phyloP scores from a whole-genome alignment of 345 rosid species.

The Eucalyptus globulus region DNA sequence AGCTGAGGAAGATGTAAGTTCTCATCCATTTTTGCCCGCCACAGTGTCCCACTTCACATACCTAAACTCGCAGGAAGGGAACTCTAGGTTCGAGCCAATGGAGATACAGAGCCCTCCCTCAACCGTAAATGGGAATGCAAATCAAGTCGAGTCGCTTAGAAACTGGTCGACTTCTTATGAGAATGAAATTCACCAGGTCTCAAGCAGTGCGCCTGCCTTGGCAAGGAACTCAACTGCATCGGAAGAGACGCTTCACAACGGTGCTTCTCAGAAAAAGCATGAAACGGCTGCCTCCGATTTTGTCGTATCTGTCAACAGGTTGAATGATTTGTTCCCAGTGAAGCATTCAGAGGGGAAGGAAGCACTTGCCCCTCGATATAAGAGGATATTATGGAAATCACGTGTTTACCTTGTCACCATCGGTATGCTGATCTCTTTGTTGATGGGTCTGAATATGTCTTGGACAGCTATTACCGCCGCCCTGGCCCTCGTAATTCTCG shows the following conservation, averaged over 20 bases:
- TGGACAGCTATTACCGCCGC: constrained; percentile 89
- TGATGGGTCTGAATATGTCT: constrained; percentile 74
- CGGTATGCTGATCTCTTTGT: constrained; percentile 61
- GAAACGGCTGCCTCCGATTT: constrained; percentile 3
- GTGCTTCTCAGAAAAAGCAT: not conserved
- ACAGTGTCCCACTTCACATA: constrained; percentile 39
- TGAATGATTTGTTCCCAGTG: not conserved
- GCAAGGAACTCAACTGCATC: constrained; percentile 26
- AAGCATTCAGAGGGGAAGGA: constrained; percentile 6
- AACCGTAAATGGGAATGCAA: not conserved
- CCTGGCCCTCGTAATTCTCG: constrained; percentile 69
- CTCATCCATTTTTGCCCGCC: constrained; percentile 65
- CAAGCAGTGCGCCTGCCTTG: not conserved
- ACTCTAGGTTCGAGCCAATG: constrained; percentile 15
- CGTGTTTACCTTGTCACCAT: constrained; percentile 51
- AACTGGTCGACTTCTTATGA: constrained; percentile 23
- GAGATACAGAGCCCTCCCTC: constrained; percentile 1
- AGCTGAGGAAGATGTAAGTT: constrained; percentile 36
- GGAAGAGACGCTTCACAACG: constrained; percentile 13
- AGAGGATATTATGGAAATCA: constrained; percentile 39
- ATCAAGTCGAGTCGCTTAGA: constrained; percentile 23
- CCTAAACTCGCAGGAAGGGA: constrained; percentile 25
- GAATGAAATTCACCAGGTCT: constrained; percentile 18
- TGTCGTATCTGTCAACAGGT: not conserved
- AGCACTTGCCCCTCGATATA: constrained; percentile 15